Percentiles rank a stretch among this genome's conserved stretches.
These are phyloP conservation scores for Suhomyces coccinellae DNA, from an alignment of 1,139 yeast species.

Conservation along the genomic window DNA sequence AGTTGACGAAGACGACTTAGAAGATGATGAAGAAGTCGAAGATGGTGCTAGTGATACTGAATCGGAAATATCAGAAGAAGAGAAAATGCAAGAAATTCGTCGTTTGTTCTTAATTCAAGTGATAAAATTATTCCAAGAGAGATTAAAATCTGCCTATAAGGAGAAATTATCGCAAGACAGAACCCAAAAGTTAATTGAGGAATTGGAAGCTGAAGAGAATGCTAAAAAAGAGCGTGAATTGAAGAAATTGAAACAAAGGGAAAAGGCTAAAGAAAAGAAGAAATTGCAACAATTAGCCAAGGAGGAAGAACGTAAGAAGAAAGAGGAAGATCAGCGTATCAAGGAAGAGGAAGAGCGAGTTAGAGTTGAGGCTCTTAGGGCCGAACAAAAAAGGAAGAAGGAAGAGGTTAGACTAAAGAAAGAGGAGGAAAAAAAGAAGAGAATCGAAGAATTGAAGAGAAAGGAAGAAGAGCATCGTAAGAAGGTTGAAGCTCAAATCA, in stretches of 20 bases:
- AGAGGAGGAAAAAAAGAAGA: conserved; percentile 54
- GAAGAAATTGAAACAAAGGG: conserved; percentile 70
- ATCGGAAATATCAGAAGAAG: conserved; percentile 57
- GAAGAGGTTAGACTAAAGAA: conserved; percentile 53
- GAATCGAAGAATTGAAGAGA: conserved; percentile 39
- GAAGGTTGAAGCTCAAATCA: conserved; percentile 48
- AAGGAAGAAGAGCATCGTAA: conserved; percentile 51
- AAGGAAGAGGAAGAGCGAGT: conserved; percentile 36
- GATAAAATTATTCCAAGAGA: conserved; percentile 69
- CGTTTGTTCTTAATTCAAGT: conserved; percentile 75
- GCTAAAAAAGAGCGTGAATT: conserved; percentile 70
- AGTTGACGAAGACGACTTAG: conserved; percentile 35
- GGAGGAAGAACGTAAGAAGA: conserved; percentile 67
- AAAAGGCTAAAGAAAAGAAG: conserved; percentile 78
- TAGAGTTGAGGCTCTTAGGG: conserved; percentile 41
- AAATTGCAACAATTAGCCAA: conserved; percentile 66
- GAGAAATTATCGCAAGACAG: conserved; percentile 75
- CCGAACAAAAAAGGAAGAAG: conserved; percentile 44
- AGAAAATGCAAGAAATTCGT: conserved; percentile 72
- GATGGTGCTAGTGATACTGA: conserved; percentile 37
- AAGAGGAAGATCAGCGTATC: conserved; percentile 54
- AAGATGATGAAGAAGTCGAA: conserved; percentile 27
- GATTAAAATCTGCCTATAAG: conserved; percentile 70
- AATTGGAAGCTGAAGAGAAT: conserved; percentile 74
- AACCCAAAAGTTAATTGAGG: conserved; percentile 69